phyloP scores from a whole-genome alignment of 1,139 yeast species.

The Yamadazyma buinensis region DNA sequence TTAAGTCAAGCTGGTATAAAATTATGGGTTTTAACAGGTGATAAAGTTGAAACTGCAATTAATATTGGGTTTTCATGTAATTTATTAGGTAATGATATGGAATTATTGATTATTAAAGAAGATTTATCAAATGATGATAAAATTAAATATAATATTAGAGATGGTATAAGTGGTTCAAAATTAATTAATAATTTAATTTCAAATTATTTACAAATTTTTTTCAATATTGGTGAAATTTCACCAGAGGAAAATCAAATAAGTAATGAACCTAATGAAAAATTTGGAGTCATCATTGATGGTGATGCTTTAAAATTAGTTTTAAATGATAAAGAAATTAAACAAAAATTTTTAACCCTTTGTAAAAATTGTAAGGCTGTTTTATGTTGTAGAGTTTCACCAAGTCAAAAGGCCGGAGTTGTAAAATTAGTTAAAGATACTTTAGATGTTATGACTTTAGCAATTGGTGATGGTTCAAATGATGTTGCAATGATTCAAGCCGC shows the following conservation, averaged over 20 bases:
- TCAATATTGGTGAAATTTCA: constrained; percentile 63
- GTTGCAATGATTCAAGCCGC: constrained; percentile 99
- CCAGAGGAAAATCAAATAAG: constrained; percentile 58
- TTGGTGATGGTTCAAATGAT: constrained; percentile 99
- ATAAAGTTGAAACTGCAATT: constrained; percentile 50
- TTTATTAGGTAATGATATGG: constrained; percentile 47
- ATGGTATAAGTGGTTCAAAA: constrained; percentile 16
- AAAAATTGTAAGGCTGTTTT: constrained; percentile 93
- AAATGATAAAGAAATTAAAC: constrained; percentile 47
- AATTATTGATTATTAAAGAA: constrained; percentile 37
- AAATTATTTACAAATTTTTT: constrained; percentile 58
- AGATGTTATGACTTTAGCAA: constrained; percentile 77
- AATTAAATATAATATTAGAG: constrained; percentile 18
- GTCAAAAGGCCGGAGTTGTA: constrained; percentile 95
- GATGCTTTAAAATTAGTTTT: constrained; percentile 79
- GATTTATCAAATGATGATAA: constrained; percentile 28
- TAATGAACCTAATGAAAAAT: constrained; percentile 63
- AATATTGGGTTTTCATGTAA: constrained; percentile 51
- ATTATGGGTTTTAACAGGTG: constrained; percentile 51
- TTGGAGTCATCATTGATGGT: constrained; percentile 89
- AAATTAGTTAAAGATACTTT: constrained; percentile 83
- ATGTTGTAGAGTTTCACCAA: constrained; percentile 96
- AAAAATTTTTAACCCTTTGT: constrained; percentile 79
- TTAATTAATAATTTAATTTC: constrained; percentile 52
- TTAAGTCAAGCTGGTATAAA: constrained; percentile 48